Evolutionary conservation across 208 protist species (phyloP).

Genomic region (Angomonas ambiguus): DNA sequence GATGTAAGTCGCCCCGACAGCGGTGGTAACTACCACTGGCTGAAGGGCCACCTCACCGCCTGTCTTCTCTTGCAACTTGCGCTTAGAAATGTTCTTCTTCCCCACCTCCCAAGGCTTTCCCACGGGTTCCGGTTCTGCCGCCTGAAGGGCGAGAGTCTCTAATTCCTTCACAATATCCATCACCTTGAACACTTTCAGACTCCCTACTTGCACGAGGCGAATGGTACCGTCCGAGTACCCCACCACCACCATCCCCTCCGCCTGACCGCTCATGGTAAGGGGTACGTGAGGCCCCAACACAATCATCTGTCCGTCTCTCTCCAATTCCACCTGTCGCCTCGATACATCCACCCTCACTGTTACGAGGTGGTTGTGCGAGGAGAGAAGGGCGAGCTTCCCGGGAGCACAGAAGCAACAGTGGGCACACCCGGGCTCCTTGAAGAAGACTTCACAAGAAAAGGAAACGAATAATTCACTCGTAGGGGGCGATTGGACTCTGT

Average conservation of each 20-base stretch:
- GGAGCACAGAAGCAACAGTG: not conserved
- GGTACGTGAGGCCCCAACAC: constrained; percentile 27
- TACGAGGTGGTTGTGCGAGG: constrained; percentile 34
- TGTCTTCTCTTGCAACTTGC: not conserved
- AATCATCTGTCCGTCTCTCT: constrained; percentile 68
- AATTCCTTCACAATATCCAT: constrained; percentile 5
- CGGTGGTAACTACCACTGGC: not conserved
- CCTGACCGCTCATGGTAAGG: constrained; percentile 31
- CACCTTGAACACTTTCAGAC: constrained; percentile 21
- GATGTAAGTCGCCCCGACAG: not conserved
- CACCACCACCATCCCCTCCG: constrained; percentile 35
- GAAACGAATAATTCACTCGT: not conserved
- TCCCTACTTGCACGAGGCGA: constrained; percentile 51
- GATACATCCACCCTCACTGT: constrained; percentile 16
- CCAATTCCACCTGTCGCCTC: constrained; percentile 17
- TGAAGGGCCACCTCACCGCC: not conserved
- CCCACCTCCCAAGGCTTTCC: not conserved
- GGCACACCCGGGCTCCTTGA: not conserved
- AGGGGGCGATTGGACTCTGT: not conserved
- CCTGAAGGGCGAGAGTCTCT: not conserved
- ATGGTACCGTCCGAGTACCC: constrained; percentile 56
- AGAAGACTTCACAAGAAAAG: not conserved
- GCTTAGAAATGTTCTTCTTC: not conserved
- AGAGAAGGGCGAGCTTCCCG: constrained; percentile 6
- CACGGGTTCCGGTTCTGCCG: not conserved